Evolutionary conservation across 805 yeast genomes (phyloP).

Genomic region (Metschnikowia amazonensis): DNA sequence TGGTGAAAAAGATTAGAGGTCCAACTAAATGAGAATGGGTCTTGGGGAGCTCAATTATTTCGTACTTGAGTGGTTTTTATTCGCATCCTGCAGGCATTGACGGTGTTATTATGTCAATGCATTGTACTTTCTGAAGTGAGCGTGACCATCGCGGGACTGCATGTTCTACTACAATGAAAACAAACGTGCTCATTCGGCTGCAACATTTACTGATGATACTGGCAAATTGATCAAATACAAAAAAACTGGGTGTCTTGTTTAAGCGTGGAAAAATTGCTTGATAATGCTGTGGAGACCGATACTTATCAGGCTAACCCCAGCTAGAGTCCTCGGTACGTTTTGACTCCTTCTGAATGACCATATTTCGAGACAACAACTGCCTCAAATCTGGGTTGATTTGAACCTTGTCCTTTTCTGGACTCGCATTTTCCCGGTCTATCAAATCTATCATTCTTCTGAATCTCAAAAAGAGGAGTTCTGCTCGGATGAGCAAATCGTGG

Average conservation of each 20-base stretch:
- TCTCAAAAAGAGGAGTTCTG: conserved; percentile 77
- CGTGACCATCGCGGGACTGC: conserved; percentile 4
- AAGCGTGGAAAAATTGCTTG: no score
- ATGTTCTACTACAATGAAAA: neutral
- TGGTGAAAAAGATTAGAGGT: neutral
- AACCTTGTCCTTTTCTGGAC: conserved; percentile 19
- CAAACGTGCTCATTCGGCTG: neutral
- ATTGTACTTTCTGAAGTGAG: neutral
- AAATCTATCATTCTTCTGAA: conserved; percentile 77
- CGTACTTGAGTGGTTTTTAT: neutral
- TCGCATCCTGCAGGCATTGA: conserved; percentile 1
- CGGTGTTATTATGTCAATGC: neutral
- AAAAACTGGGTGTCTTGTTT: no score
- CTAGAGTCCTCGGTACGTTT: conserved; percentile 42
- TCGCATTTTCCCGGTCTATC: conserved; percentile 54
- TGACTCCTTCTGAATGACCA: conserved; percentile 62
- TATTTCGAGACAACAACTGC: conserved; percentile 52
- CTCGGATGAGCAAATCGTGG: conserved; percentile 73
- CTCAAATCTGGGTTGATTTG: conserved; percentile 54
- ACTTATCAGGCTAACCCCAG: no score
- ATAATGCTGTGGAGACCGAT: no score
- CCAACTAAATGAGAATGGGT: neutral
- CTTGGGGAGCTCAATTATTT: neutral
- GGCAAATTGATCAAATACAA: no score
- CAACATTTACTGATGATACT: neutral